These are phyloP conservation scores for Daphne laureola DNA, from an alignment of 441 rosid species.

Conservation along the genomic window DNA sequence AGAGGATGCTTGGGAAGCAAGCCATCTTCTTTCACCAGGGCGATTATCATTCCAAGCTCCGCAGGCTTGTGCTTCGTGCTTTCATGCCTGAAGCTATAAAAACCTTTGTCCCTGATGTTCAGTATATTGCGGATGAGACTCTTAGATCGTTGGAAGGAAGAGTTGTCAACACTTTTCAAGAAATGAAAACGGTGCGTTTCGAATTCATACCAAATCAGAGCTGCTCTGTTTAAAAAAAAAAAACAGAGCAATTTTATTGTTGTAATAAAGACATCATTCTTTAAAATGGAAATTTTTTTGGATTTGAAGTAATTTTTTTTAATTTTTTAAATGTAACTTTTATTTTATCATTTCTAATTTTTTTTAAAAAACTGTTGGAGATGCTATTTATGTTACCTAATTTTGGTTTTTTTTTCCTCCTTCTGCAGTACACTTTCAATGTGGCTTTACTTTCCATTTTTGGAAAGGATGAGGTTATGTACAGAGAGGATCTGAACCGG, in stretches of 20 bases:
- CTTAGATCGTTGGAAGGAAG: constrained; percentile 53
- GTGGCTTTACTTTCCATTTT: constrained; percentile 81
- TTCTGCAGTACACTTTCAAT: constrained; percentile 77
- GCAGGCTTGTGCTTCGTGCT: constrained; percentile 90
- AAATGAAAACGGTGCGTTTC: constrained; percentile 77
- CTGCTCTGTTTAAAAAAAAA: no score
- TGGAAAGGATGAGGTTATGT: constrained; percentile 69
- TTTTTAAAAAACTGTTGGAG: no score
- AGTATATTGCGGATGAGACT: constrained; percentile 44
- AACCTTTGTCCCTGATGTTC: constrained; percentile 44
- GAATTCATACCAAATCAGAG: constrained; percentile 2
- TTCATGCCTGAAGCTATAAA: constrained; percentile 69
- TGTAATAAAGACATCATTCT: no score
- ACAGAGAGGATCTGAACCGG: constrained; percentile 82
- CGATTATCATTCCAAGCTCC: constrained; percentile 63
- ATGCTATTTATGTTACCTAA: no score
- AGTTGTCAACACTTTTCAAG: constrained; percentile 64
- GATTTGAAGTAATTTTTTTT: no score
- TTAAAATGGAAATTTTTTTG: no score
- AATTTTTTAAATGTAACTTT: no score
- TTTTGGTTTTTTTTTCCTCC: background rate
- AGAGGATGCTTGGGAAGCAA: constrained; percentile 87
- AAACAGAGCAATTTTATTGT: no score
- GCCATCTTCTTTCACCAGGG: constrained; percentile 96
- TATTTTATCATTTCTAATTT: no score